phyloP scores from a whole-genome alignment of 2,329 filamentous ascomycete genomes.

The Cercospora beticola region DNA sequence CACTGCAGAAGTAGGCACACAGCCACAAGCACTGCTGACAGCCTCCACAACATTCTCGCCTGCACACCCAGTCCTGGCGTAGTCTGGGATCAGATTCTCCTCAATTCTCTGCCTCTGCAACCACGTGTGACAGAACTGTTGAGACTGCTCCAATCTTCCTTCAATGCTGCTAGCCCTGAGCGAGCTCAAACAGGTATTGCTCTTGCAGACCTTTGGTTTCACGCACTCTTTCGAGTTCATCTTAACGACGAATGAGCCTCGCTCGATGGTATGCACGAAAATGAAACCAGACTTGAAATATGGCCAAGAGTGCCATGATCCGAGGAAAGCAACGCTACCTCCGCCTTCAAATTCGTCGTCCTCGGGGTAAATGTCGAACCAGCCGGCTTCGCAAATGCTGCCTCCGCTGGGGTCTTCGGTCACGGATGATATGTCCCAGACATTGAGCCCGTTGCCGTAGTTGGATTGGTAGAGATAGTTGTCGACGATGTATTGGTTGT shows the following conservation, averaged over 20 bases:
- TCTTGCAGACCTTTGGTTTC: slow-evolving; percentile 22
- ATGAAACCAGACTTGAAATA: slow-evolving; percentile 53
- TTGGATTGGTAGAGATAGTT: slow-evolving; percentile 41
- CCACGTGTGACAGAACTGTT: slow-evolving; percentile 24
- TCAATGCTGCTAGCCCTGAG: slow-evolving; percentile 19
- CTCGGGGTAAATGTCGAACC: slow-evolving; percentile 54
- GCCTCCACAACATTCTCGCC: slow-evolving; percentile 20
- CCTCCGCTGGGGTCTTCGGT: slow-evolving; percentile 47
- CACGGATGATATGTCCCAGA: slow-evolving; percentile 40
- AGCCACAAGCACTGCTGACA: slow-evolving; percentile 28
- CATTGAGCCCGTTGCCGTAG: slow-evolving; percentile 41
- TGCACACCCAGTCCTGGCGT: slow-evolving; percentile 21
- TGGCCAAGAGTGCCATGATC: slow-evolving; percentile 52
- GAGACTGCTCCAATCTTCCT: slow-evolving; percentile 21
- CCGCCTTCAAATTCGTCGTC: slow-evolving; percentile 42
- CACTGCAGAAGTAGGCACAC: slow-evolving; percentile 24
- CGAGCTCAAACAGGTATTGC: slow-evolving; percentile 17
- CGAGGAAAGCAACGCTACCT: slow-evolving; percentile 42
- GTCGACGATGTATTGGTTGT: slow-evolving; percentile 45
- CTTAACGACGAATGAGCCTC: slow-evolving; percentile 52
- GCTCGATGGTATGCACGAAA: slow-evolving; percentile 55
- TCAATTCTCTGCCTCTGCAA: slow-evolving; percentile 19
- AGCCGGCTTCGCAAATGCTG: slow-evolving; percentile 48
- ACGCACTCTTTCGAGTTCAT: slow-evolving; percentile 22
- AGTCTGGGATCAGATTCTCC: slow-evolving; percentile 22